A percentile compares a stretch with the other conserved stretches of the same genome.
These are phyloP conservation scores for Chalciporus chontae DNA, from an alignment of 768 basidiomycete genomes.

Conservation along the genomic window DNA sequence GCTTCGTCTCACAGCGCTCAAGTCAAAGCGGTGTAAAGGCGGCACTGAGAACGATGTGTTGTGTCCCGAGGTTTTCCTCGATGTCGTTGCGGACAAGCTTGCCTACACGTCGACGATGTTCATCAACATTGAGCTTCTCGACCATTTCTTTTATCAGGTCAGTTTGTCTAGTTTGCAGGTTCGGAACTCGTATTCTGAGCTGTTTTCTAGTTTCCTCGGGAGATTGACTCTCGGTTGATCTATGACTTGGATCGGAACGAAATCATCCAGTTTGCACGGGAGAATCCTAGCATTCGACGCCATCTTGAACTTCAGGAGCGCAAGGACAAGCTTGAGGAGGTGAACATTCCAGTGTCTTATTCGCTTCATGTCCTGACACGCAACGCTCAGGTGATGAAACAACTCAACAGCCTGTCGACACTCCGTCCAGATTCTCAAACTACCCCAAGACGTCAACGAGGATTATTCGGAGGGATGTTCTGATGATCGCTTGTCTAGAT, in stretches of 20 bases:
- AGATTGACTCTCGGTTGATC: slow-evolving; percentile 90
- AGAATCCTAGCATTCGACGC: slow-evolving; percentile 83
- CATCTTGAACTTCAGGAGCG: slow-evolving; percentile 95
- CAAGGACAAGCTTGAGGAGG: slow-evolving; percentile 97
- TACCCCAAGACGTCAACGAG: slow-evolving; percentile 66
- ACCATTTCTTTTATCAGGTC: slow-evolving; percentile 98
- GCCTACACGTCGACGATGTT: slow-evolving; percentile 97
- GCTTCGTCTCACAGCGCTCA: slow-evolving; percentile 80
- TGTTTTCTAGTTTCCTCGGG: slow-evolving; percentile 81
- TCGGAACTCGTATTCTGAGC: neutral
- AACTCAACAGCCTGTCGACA: slow-evolving; percentile 86
- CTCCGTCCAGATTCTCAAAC: slow-evolving; percentile 81
- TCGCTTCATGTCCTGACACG: slow-evolving; percentile 7
- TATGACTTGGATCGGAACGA: slow-evolving; percentile 92
- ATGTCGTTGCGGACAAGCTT: slow-evolving; percentile 94
- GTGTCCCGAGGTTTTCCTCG: slow-evolving; percentile 96
- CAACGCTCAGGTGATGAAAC: slow-evolving; percentile 81
- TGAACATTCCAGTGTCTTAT: slow-evolving; percentile 25
- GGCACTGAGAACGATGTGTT: slow-evolving; percentile 87
- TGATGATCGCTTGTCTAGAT: slow-evolving; percentile 35
- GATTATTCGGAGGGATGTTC: slow-evolving; percentile 77
- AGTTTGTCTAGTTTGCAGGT: slow-evolving; percentile 14
- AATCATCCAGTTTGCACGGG: slow-evolving; percentile 87
- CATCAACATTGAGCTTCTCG: slow-evolving; percentile 96
- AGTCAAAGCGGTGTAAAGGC: slow-evolving; percentile 81